These are phyloP conservation scores for Podospora pseudocomata DNA, from an alignment of 495 filamentous ascomycete genomes.

Conservation along the genomic window DNA sequence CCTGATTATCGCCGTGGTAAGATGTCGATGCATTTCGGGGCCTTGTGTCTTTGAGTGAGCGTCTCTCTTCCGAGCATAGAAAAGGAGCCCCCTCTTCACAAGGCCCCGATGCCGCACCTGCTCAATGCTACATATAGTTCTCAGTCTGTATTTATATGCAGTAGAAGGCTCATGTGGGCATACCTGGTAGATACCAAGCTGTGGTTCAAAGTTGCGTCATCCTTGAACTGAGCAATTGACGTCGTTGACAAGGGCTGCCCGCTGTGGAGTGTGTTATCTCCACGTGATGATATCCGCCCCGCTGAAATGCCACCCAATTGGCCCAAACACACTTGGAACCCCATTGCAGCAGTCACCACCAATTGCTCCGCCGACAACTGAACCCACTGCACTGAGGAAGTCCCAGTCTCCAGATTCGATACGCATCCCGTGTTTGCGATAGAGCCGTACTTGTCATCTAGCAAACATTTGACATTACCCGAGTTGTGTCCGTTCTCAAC, in stretches of 20 bases:
- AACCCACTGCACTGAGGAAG: slow-evolving; percentile 1
- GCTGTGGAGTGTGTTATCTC: background rate
- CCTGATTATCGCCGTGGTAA: no score
- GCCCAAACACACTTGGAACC: background rate
- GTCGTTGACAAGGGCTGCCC: background rate
- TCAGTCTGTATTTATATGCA: no score
- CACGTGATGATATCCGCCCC: background rate
- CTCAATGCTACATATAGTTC: no score
- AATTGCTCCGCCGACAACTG: slow-evolving; percentile 7
- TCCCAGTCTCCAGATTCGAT: background rate
- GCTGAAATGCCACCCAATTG: background rate
- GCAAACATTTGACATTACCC: background rate
- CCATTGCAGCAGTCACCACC: background rate
- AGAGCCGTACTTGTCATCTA: background rate
- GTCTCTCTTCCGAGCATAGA: no score
- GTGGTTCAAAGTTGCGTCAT: no score
- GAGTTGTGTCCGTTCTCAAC: background rate
- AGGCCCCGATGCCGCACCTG: no score
- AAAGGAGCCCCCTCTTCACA: no score
- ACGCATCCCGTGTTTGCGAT: background rate
- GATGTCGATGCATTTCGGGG: no score
- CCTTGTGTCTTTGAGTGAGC: no score
- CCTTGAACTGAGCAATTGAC: background rate
- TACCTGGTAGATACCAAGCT: no score
- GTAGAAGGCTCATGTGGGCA: no score